phyloP scores from a whole-genome alignment of 2,329 filamentous ascomycete genomes.

The Cladosporium sp. region DNA sequence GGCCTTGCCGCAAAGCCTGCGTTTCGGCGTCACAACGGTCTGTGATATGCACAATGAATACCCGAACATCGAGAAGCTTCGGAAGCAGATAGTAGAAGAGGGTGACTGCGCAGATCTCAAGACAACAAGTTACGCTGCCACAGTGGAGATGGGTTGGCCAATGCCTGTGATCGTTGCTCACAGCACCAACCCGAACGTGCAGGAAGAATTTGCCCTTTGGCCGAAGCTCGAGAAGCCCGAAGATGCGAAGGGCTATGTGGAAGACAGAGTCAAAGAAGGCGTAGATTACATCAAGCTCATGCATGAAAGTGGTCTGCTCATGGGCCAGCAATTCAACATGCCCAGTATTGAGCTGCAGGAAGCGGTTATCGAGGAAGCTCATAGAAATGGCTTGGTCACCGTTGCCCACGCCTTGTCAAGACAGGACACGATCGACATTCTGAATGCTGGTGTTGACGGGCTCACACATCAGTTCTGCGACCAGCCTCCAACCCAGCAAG shows the following conservation, averaged over 20 bases:
- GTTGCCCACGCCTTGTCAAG: constrained; percentile 45
- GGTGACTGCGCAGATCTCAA: constrained; percentile 51
- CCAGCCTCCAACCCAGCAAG: constrained; percentile 38
- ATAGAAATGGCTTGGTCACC: constrained; percentile 38
- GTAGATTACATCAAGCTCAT: constrained; percentile 55
- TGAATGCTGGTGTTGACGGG: constrained; percentile 45
- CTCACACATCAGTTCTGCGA: constrained; percentile 48
- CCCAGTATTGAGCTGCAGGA: constrained; percentile 48
- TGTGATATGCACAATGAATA: constrained; percentile 51
- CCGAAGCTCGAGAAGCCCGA: constrained; percentile 46
- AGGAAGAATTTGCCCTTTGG: constrained; percentile 46
- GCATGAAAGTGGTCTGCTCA: constrained; percentile 48
- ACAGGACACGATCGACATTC: constrained; percentile 44
- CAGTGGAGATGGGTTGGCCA: constrained; percentile 56
- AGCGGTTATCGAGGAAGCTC: constrained; percentile 45
- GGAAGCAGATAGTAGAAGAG: constrained; percentile 30
- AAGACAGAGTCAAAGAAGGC: constrained; percentile 42
- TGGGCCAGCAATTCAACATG: constrained; percentile 41
- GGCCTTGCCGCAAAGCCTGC: constrained; percentile 46
- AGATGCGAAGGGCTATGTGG: constrained; percentile 46
- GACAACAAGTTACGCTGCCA: constrained; percentile 50
- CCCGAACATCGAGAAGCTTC: constrained; percentile 35
- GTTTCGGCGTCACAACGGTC: constrained; percentile 55
- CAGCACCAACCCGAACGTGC: constrained; percentile 11
- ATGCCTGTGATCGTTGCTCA: constrained; percentile 41